phyloP scores from a whole-genome alignment of 1,284 basidiomycete genomes.

The Naganishia cerealis region DNA sequence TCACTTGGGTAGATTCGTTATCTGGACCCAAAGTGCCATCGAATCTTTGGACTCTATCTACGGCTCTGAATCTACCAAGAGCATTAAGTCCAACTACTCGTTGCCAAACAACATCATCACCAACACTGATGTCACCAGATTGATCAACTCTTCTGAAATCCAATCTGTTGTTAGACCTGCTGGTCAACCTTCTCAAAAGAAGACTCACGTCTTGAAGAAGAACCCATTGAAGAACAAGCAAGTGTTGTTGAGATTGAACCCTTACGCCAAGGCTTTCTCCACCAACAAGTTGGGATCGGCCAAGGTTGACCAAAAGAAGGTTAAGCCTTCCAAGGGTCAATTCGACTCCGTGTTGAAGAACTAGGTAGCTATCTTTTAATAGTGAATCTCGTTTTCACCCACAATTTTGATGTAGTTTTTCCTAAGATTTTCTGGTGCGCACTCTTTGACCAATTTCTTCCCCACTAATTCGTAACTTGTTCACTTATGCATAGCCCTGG shows the following conservation, averaged over 20 bases:
- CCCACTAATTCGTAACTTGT: too few relatives aligned
- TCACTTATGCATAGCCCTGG: too few relatives aligned
- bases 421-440: too few relatives aligned
- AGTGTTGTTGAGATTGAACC: slow-evolving; percentile 97
- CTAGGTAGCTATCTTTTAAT: too few relatives aligned
- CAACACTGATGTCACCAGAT: slow-evolving; percentile 93
- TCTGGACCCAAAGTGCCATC: slow-evolving; percentile 98
- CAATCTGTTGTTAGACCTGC: slow-evolving; percentile 86
- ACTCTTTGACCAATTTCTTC: too few relatives aligned
- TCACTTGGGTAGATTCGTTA: slow-evolving; percentile 96
- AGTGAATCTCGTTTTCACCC: too few relatives aligned
- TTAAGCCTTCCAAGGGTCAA: too few relatives aligned
- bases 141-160: slow-evolving; percentile 98
- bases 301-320: slow-evolving; percentile 51
- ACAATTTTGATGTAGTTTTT: too few relatives aligned
- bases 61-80: too few relatives aligned
- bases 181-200: slow-evolving; percentile 61
- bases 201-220: slow-evolving; percentile 98
- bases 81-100: slow-evolving; percentile 91
- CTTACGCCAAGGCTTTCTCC: slow-evolving; percentile 93
- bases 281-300: slow-evolving; percentile 78
- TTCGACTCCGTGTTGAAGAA: too few relatives aligned
- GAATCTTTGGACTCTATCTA: slow-evolving; percentile 89
- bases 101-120: slow-evolving; percentile 90
- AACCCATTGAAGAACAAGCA: slow-evolving; percentile 96